A percentile compares a stretch with the other conserved stretches of the same genome.
These are phyloP conservation scores for Moricandia moricandioides DNA, from an alignment of 345 rosid species.

Conservation along the genomic window DNA sequence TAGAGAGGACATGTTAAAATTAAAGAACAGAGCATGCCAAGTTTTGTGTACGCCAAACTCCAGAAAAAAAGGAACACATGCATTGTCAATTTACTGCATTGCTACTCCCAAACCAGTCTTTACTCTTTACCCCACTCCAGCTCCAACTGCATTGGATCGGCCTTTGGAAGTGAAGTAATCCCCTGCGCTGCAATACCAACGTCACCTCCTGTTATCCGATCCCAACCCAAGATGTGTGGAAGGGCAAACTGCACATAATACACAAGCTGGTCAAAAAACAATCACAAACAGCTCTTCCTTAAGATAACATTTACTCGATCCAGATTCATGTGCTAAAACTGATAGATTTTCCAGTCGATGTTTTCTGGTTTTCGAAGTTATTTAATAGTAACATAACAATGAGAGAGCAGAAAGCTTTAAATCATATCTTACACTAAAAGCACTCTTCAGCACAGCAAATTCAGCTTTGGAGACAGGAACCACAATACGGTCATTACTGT, in stretches of 20 bases:
- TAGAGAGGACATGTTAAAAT: slow-evolving; percentile 4
- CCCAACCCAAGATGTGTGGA: slow-evolving; percentile 97
- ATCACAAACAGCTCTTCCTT: background rate
- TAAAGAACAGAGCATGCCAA: slow-evolving; percentile 22
- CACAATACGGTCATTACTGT: slow-evolving; percentile 53
- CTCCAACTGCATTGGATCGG: slow-evolving; percentile 36
- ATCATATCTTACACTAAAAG: slow-evolving; percentile 65
- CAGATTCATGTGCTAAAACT: slow-evolving; percentile 8
- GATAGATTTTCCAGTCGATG: background rate
- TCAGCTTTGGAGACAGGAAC: slow-evolving; percentile 80
- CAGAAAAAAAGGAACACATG: slow-evolving; percentile 7
- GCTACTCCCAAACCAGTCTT: slow-evolving; percentile 4
- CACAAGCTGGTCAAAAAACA: slow-evolving; percentile 5
- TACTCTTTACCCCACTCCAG: slow-evolving; percentile 74
- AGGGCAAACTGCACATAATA: slow-evolving; percentile 66
- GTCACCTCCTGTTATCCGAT: slow-evolving; percentile 44
- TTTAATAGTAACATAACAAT: background rate
- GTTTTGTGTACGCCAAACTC: slow-evolving; percentile 1
- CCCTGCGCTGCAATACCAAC: slow-evolving; percentile 1
- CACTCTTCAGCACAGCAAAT: slow-evolving; percentile 84
- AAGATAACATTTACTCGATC: background rate
- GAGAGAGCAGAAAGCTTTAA: background rate
- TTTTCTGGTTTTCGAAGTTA: background rate
- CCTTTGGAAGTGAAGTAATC: slow-evolving; percentile 39
- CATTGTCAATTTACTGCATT: slow-evolving; percentile 19